These are phyloP conservation scores for Borovskyia barvae DNA, from an alignment of 208 protist genomes.

Conservation along the genomic window DNA sequence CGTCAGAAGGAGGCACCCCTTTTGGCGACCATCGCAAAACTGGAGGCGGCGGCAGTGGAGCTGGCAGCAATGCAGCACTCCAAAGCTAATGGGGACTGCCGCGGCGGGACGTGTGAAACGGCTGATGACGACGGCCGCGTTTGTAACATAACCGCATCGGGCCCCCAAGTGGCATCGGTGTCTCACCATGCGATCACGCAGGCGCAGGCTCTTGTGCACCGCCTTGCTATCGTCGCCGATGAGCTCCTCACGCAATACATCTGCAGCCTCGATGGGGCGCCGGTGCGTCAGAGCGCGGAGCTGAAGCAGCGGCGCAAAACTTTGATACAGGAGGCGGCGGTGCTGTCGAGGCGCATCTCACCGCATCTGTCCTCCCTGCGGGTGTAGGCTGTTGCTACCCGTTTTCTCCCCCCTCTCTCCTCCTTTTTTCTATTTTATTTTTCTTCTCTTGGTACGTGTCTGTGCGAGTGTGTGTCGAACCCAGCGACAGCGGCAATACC, in stretches of 20 bases:
- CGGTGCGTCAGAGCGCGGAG: conserved; percentile 34
- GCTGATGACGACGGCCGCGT: not conserved
- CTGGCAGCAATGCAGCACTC: not conserved
- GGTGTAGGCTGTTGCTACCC: not conserved
- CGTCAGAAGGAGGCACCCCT: conserved; percentile 40
- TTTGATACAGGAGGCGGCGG: conserved; percentile 33
- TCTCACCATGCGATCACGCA: conserved; percentile 11
- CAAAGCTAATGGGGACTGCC: not conserved
- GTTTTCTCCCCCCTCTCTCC: not conserved
- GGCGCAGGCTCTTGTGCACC: conserved; percentile 19
- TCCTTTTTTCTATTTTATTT: too few species aligned
- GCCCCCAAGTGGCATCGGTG: too few species aligned
- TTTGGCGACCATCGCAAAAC: conserved; percentile 24
- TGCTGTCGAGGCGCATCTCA: conserved; percentile 40
- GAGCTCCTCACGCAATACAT: conserved; percentile 79
- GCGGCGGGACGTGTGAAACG: not conserved
- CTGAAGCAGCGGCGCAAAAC: conserved; percentile 46
- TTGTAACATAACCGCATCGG: too few species aligned
- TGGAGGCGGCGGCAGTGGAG: conserved; percentile 21
- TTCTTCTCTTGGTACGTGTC: too few species aligned
- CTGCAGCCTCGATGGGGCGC: conserved; percentile 48
- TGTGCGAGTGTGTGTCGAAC: too few species aligned
- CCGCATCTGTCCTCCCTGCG: conserved; percentile 15
- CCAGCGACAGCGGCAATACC: too few species aligned
- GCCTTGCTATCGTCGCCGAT: conserved; percentile 46